Conservation (phyloP, 176 grass and related monocot species). For the Lolium perenne region DNA sequence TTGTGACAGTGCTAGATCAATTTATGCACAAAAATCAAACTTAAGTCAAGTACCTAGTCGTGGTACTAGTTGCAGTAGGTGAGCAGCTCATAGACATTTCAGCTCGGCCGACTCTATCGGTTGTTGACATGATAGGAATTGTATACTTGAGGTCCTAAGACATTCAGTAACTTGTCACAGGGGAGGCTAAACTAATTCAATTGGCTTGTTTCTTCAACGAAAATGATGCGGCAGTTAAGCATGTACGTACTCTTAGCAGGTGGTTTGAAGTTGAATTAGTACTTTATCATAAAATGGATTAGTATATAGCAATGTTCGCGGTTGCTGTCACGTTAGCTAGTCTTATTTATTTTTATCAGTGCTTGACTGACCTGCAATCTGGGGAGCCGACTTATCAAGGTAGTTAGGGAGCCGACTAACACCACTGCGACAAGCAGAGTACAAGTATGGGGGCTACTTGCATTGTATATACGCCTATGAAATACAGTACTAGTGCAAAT, state of each 20-base stretch:
- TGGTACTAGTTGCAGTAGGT: slow-evolving; percentile 21
- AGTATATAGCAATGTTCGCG: not conserved
- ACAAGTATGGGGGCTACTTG: slow-evolving; percentile 14
- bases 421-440: not conserved
- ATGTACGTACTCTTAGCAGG: not conserved
- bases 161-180: not conserved
- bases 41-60: slow-evolving; percentile 26
- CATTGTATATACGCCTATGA: not conserved
- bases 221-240: not conserved
- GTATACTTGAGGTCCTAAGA: not conserved
- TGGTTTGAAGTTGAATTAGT: slow-evolving; percentile 18
- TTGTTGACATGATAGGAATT: slow-evolving; percentile 19
- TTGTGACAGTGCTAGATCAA: not conserved
- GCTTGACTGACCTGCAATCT: slow-evolving; percentile 21
- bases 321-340: not conserved
- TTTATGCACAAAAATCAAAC: not conserved
- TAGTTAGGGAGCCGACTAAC: slow-evolving; percentile 10
- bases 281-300: not conserved
- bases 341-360: slow-evolving; percentile 1
- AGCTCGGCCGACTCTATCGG: not conserved
- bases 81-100: not conserved
- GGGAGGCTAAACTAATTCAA: not conserved
- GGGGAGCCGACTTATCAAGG: slow-evolving; percentile 27
- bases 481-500: not conserved
- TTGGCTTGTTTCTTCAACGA: not conserved